A percentile compares a stretch with the other conserved stretches of the same genome.
Evolutionary conservation across 2,329 filamentous ascomycete species (phyloP).

Genomic region (Paecilomyces dactylethromorphus): DNA sequence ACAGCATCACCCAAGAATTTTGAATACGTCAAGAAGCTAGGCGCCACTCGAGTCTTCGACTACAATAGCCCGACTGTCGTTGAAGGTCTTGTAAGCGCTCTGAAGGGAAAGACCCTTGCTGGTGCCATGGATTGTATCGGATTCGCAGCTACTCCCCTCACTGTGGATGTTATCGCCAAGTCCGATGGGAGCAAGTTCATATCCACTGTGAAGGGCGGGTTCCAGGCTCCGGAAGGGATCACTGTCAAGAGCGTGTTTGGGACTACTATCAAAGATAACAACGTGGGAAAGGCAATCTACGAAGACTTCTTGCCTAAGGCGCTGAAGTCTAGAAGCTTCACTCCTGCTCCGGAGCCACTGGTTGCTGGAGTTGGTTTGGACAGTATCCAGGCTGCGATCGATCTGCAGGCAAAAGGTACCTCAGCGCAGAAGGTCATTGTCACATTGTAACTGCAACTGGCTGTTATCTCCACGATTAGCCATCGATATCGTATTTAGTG

Average conservation of each 20-base stretch:
- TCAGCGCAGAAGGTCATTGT: constrained; percentile 38
- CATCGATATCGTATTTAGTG: too few relatives aligned
- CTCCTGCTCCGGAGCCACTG: constrained; percentile 31
- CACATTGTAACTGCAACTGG: constrained; percentile 1
- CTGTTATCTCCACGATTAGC: too few relatives aligned
- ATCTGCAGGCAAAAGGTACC: constrained; percentile 29
- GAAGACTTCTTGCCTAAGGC: constrained; percentile 34
- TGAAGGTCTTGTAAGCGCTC: constrained; percentile 6
- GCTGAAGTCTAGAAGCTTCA: constrained; percentile 28
- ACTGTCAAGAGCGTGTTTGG: constrained; percentile 19
- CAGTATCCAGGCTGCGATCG: constrained; percentile 33
- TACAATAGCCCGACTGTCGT: constrained; percentile 24
- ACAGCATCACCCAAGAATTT: constrained; percentile 38
- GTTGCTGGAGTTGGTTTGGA: constrained; percentile 36
- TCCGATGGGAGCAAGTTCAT: constrained; percentile 13
- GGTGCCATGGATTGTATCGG: constrained; percentile 6
- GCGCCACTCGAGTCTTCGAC: constrained; percentile 40
- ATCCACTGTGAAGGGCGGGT: constrained; percentile 1
- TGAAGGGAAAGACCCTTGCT: constrained; percentile 10
- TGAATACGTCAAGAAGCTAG: constrained; percentile 38
- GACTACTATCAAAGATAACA: constrained; percentile 16
- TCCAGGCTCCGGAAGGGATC: constrained; percentile 12
- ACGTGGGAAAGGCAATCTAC: constrained; percentile 24
- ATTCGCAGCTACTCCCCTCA: background rate
- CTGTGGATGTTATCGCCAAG: constrained; percentile 3